These are phyloP conservation scores for Stipa capillata DNA, from an alignment of 176 grass and related monocot genomes.

Conservation along the genomic window DNA sequence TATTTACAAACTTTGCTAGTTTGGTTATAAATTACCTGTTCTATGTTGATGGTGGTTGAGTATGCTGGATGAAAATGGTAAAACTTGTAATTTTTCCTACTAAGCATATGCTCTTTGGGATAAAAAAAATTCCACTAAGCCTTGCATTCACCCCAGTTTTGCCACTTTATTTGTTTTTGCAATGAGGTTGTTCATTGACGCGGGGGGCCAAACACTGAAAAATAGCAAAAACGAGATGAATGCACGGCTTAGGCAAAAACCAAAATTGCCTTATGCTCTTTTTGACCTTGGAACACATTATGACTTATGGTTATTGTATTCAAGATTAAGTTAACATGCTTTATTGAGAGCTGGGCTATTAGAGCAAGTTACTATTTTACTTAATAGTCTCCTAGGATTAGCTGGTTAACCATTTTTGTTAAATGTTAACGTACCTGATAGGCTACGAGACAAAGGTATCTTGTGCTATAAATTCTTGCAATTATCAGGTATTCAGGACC, in stretches of 20 bases:
- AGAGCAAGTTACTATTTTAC: background rate
- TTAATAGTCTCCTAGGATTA: background rate
- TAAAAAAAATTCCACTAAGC: background rate
- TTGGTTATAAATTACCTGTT: background rate
- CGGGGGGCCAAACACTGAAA: background rate
- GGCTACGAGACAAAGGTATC: background rate
- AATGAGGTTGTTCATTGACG: background rate
- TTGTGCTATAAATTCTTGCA: background rate
- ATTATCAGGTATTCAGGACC: slow-evolving; percentile 28
- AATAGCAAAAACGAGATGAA: background rate
- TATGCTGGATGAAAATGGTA: background rate
- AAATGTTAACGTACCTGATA: no score
- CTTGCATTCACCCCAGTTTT: background rate
- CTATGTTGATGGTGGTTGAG: background rate
- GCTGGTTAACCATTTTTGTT: background rate
- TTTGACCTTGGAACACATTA: background rate
- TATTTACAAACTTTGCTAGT: background rate
- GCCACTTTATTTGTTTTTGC: background rate
- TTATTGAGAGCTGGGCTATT: background rate
- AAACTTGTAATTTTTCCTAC: background rate
- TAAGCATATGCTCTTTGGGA: background rate
- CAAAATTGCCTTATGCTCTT: background rate
- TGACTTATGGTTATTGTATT: background rate
- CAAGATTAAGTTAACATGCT: background rate
- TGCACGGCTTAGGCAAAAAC: background rate